phyloP scores from a whole-genome alignment of 371 early-diverging fungal species.

The Syncephalis plumigaleata region DNA sequence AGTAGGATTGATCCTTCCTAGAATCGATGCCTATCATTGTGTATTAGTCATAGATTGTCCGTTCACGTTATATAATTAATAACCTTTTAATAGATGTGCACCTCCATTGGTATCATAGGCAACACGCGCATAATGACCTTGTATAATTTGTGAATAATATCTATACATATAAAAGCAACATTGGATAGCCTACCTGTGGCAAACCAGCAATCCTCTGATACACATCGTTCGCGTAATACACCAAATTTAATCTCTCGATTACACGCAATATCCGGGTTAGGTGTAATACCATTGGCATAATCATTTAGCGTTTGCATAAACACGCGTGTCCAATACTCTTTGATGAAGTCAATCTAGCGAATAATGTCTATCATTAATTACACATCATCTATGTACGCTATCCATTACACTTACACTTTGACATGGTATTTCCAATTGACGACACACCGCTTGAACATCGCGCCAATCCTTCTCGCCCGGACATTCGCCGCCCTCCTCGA shows the following conservation, averaged over 20 bases:
- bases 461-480: conserved; percentile 62
- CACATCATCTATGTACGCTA: too few relatives aligned
- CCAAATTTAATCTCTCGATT: conserved; percentile 89
- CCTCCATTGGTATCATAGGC: conserved; percentile 7
- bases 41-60: too few relatives aligned
- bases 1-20: conserved; percentile 87
- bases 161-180: not conserved
- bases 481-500: conserved; percentile 65
- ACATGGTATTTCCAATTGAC: conserved; percentile 42
- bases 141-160: conserved; percentile 6
- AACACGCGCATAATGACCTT: conserved; percentile 75
- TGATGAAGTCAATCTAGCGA: conserved; percentile 49
- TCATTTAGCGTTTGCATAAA: conserved; percentile 59
- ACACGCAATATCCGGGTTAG: conserved; percentile 87
- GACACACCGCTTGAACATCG: conserved; percentile 63
- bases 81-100: conserved; percentile 5
- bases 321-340: conserved; percentile 82
- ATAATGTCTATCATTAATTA: too few relatives aligned
- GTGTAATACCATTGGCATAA: conserved; percentile 58
- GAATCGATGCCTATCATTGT: conserved; percentile 37
- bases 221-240: conserved; percentile 29
- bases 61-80: too few relatives aligned
- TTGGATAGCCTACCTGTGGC: conserved; percentile 6
- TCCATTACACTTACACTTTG: too few relatives aligned
- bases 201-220: conserved; percentile 13